phyloP scores from a whole-genome alignment of 257 asterid species.

The Solanum neorickii region DNA sequence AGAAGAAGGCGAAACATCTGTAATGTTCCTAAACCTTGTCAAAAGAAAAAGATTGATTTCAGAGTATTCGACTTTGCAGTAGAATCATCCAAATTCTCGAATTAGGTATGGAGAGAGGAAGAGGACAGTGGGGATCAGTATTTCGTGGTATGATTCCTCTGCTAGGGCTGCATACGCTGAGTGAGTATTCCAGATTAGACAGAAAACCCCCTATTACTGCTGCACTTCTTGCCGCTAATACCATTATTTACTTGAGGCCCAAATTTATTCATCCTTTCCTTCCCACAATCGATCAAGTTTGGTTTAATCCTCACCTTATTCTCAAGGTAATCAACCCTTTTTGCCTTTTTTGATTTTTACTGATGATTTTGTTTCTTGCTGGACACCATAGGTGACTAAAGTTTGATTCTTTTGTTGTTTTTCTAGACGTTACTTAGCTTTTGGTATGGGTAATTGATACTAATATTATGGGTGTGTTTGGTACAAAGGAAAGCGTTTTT shows the following conservation, averaged over 20 bases:
- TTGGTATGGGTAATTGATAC: not conserved
- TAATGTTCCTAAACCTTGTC: not conserved
- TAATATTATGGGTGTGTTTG: not conserved
- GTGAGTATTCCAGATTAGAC: constrained; percentile 52
- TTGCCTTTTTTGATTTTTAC: not conserved
- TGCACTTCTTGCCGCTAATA: constrained; percentile 61
- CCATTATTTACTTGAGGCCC: constrained; percentile 68
- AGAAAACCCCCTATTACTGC: constrained; percentile 90
- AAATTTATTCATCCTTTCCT: constrained; percentile 28
- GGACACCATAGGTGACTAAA: not conserved
- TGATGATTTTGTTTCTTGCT: not conserved
- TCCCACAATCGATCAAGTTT: constrained; percentile 65
- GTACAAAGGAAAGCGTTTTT: not conserved
- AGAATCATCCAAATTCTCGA: not conserved
- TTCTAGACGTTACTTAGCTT: not conserved
- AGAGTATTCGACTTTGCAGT: not conserved
- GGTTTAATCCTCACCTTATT: constrained; percentile 81
- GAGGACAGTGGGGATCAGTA: constrained; percentile 22
- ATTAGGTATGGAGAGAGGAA: constrained; percentile 32
- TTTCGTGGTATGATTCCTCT: constrained; percentile 54
- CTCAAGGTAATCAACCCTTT: constrained; percentile 39
- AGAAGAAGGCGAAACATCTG: not conserved
- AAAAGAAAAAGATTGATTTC: not conserved
- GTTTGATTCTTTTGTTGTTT: not conserved
- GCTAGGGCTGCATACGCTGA: constrained; percentile 54